These are phyloP conservation scores for Fagopyrum tataricum DNA, from an alignment of 148 eudicot species.

Conservation along the genomic window DNA sequence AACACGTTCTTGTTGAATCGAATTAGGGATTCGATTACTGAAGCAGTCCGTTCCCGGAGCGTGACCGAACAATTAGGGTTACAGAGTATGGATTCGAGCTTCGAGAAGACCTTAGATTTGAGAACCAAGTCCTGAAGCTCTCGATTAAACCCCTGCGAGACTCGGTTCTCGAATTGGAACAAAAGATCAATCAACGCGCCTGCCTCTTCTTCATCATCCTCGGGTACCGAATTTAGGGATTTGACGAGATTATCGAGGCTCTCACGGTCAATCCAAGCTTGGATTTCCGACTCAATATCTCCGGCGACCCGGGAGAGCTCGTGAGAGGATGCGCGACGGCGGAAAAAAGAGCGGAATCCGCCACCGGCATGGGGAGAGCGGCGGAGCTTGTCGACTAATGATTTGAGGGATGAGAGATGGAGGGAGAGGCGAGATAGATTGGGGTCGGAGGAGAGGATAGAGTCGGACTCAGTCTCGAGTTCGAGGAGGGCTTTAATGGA, in stretches of 20 bases:
- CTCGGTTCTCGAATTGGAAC: constrained; percentile 27
- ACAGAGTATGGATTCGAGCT: constrained; percentile 40
- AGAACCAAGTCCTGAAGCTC: constrained; percentile 63
- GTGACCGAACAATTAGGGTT: constrained; percentile 18
- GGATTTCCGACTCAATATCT: constrained; percentile 54
- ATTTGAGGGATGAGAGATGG: constrained; percentile 53
- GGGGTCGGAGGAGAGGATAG: constrained; percentile 58
- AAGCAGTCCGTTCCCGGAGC: constrained; percentile 44
- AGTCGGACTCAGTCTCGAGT: constrained; percentile 54
- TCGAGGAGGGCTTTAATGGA: constrained; percentile 72
- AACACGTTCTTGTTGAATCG: constrained; percentile 81
- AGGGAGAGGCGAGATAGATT: constrained; percentile 42
- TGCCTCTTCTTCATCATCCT: constrained; percentile 17
- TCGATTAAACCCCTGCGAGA: constrained; percentile 52
- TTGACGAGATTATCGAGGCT: constrained; percentile 34
- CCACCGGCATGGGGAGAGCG: constrained; percentile 42
- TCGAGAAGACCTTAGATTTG: constrained; percentile 35
- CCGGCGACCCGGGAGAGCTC: constrained; percentile 68
- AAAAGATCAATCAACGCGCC: constrained; percentile 21
- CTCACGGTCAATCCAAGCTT: constrained; percentile 85
- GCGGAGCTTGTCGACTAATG: constrained; percentile 28
- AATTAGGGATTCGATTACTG: constrained; percentile 44
- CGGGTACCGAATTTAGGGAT: constrained; percentile 16
- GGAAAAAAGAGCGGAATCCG: constrained; percentile 43
- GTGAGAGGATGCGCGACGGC: constrained; percentile 42